A percentile compares a stretch with the other conserved stretches of the same genome.
phyloP scores from a whole-genome alignment of 2,329 filamentous ascomycete genomes.

The Talaromyces sp. region DNA sequence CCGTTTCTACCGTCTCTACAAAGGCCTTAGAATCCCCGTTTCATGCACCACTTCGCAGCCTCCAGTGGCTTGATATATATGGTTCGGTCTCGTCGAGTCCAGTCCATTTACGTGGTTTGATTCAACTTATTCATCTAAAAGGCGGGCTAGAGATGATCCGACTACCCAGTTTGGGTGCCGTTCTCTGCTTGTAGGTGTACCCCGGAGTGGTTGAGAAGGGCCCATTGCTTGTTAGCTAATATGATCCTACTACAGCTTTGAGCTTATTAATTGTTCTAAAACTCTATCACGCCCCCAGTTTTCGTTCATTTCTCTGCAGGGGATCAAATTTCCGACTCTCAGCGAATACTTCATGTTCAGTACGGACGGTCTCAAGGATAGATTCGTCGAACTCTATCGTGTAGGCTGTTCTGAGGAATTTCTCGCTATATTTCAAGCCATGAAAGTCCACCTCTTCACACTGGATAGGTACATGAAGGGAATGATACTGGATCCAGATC shows the following conservation, averaged over 20 bases:
- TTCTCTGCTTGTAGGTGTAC: constrained; percentile 23
- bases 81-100: constrained; percentile 14
- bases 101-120: constrained; percentile 15
- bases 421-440: constrained; percentile 18
- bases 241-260: background rate
- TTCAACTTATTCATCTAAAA: constrained; percentile 19
- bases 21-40: constrained; percentile 14
- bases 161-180: constrained; percentile 26
- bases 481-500: constrained; percentile 12
- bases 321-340: background rate
- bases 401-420: constrained; percentile 18
- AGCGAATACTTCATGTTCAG: background rate
- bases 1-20: background rate
- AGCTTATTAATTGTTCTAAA: background rate
- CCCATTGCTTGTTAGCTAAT: background rate
- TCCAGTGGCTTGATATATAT: constrained; percentile 20
- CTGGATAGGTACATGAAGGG: constrained; percentile 6
- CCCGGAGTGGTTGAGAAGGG: background rate
- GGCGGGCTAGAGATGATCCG: constrained; percentile 25
- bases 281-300: background rate
- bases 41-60: constrained; percentile 15
- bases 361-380: background rate
- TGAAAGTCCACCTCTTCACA: constrained; percentile 1
- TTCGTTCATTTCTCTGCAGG: constrained; percentile 4
- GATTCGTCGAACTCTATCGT: constrained; percentile 7